Base-by-base conservation (phyloP, 1,139 yeast genomes). In the Pichia sp. region DNA sequence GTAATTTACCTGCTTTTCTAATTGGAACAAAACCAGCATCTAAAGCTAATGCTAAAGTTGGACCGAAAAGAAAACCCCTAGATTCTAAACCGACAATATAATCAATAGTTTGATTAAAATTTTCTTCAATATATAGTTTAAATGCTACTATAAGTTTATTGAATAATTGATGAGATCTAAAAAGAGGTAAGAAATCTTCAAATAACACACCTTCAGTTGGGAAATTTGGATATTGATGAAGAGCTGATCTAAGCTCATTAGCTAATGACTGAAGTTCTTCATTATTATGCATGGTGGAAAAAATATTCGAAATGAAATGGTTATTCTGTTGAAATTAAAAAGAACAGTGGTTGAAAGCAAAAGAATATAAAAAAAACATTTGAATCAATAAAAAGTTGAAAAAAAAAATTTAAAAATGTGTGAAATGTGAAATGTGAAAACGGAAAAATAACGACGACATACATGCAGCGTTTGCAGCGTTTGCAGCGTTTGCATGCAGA, bases 41-140 rank as follows among this genome's bases (percentile, higher is more conserved):
- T 50, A 92, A 68, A 49, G 87, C 92, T 54, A 92, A 75, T 8
- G 98, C 98, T 55, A 92, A 73, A 34, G 97, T 72, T 41, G 99
- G 98, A 10, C 97, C 99, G 58, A 92, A 92, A 51, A 92, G 73
- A 65, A 92, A 92, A 1, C 99, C 99, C 66, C 99, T 83, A 46
- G 97, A 87, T 67, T 92, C 99, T 55, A 94, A 76, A 36, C 97
- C 99, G 44, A 92, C 89, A 53, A 92, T 76, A 61, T 84, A 92
- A 61, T 92, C 97, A 49, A 90, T 78, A 58, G 86, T 81, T 38
- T 54, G 52, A 30, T 48, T 45, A 59, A 73, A 73, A 28, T 65
- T 60, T 53, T 74, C 76, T 47, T 79, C 80, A 52, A 92, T 63
- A 60, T 86, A 95, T 51, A 79, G 64, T 67, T 82, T 80, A 70